A percentile compares a stretch with the other conserved stretches of the same genome.
These are phyloP conservation scores for Oryza meridionalis DNA, from an alignment of 176 grass and related monocot species.

Conservation along the genomic window DNA sequence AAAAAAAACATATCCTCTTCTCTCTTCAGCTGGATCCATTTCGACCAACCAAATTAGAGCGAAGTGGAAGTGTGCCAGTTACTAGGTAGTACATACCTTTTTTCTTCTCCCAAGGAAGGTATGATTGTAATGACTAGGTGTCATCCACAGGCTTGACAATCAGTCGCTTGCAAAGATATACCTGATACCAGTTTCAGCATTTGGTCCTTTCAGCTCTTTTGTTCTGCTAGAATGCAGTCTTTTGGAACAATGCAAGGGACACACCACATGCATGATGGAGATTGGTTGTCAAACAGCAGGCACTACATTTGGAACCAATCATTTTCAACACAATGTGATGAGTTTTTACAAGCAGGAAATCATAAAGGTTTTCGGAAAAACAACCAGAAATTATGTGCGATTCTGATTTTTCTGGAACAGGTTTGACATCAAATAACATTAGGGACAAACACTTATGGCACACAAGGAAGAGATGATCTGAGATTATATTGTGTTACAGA, in stretches of 20 bases:
- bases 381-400: background rate
- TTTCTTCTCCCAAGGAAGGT: background rate
- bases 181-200: background rate
- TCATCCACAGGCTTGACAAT: background rate
- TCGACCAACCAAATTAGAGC: constrained; percentile 6
- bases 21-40: background rate
- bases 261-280: constrained; percentile 5
- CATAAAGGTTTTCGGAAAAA: background rate
- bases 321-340: constrained; percentile 10
- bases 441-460: background rate
- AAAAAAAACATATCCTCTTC: background rate
- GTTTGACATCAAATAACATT: background rate
- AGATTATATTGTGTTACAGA: background rate
- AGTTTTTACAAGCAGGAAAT: constrained; percentile 22
- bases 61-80: background rate
- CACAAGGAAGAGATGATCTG: background rate
- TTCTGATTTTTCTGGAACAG: background rate
- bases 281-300: background rate
- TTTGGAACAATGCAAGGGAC: background rate
- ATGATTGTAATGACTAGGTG: background rate
- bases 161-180: background rate
- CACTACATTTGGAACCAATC: background rate
- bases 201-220: background rate
- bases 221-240: constrained; percentile 2
- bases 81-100: background rate